phyloP scores from a whole-genome alignment of 169 alveolate genomes.

The Toxoplasma gondii region DNA sequence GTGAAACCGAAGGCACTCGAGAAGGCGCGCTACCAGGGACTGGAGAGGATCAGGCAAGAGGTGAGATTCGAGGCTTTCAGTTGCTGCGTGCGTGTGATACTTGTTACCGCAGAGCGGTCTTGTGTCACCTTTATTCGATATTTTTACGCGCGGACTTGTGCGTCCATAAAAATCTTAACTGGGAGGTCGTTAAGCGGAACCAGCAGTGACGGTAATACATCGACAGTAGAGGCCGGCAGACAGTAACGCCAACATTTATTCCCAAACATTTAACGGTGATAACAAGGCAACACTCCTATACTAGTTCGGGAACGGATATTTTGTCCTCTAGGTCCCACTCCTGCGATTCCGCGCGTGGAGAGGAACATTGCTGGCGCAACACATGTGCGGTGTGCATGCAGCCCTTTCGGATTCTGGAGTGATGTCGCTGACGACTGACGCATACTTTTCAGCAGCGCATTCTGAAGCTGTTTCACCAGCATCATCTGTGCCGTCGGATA shows the following conservation, averaged over 20 bases:
- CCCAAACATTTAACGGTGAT: too few relatives aligned
- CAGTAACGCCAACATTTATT: too few relatives aligned
- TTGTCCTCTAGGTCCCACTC: too few relatives aligned
- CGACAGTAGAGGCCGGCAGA: too few relatives aligned
- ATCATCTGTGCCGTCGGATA: background rate
- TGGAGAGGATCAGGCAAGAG: background rate
- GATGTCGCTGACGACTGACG: slow-evolving; percentile 18
- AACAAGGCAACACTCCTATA: too few relatives aligned
- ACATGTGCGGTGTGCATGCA: background rate
- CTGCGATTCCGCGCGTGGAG: background rate
- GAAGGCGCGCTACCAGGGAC: background rate
- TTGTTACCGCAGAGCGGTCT: too few relatives aligned
- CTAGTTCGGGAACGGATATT: too few relatives aligned
- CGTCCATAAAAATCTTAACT: too few relatives aligned
- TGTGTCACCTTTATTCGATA: too few relatives aligned
- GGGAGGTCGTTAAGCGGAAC: too few relatives aligned
- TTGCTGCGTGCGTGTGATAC: background rate
- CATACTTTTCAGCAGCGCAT: background rate
- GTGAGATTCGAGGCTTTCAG: background rate
- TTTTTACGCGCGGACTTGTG: too few relatives aligned
- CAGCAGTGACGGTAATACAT: too few relatives aligned
- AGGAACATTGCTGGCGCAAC: background rate
- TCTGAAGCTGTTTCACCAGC: slow-evolving; percentile 33
- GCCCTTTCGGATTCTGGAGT: background rate
- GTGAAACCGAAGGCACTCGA: background rate